A percentile compares a stretch with the other conserved stretches of the same genome.
phyloP scores from a whole-genome alignment of 441 rosid genomes.

The Populus hybrid region DNA sequence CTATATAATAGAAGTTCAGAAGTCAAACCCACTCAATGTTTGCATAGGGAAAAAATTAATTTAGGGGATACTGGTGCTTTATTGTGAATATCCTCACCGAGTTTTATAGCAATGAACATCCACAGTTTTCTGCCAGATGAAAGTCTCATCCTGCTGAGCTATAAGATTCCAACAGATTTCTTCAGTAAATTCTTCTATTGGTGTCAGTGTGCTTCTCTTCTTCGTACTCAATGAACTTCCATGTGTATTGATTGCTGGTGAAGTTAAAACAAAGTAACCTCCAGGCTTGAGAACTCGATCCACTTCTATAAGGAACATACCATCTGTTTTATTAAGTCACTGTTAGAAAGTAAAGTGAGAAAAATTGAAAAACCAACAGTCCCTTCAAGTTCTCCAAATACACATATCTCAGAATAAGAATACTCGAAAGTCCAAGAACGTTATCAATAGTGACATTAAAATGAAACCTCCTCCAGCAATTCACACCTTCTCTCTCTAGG shows the following conservation, averaged over 20 bases:
- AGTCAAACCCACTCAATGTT: neutral
- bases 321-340: slow-evolving; percentile 51
- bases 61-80: slow-evolving; percentile 1
- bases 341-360: slow-evolving; percentile 13
- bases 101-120: slow-evolving; percentile 59
- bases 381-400: slow-evolving; percentile 7
- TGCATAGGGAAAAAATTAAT: neutral
- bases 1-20: neutral
- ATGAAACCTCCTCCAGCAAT: neutral
- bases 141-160: slow-evolving; percentile 95
- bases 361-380: neutral
- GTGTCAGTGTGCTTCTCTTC: slow-evolving; percentile 48
- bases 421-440: neutral
- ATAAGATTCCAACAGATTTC: slow-evolving; percentile 81
- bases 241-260: slow-evolving; percentile 59
- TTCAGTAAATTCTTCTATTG: slow-evolving; percentile 63
- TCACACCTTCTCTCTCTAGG: neutral
- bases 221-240: slow-evolving; percentile 45
- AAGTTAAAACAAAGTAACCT: slow-evolving; percentile 87
- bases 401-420: neutral
- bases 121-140: slow-evolving; percentile 90
- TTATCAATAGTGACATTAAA: neutral
- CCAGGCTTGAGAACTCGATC: slow-evolving; percentile 57
- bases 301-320: slow-evolving; percentile 54
- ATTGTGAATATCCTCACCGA: slow-evolving; percentile 48